Evolutionary conservation across 2,329 filamentous ascomycete species (phyloP).

Genomic region (Diaporthe helianthi): DNA sequence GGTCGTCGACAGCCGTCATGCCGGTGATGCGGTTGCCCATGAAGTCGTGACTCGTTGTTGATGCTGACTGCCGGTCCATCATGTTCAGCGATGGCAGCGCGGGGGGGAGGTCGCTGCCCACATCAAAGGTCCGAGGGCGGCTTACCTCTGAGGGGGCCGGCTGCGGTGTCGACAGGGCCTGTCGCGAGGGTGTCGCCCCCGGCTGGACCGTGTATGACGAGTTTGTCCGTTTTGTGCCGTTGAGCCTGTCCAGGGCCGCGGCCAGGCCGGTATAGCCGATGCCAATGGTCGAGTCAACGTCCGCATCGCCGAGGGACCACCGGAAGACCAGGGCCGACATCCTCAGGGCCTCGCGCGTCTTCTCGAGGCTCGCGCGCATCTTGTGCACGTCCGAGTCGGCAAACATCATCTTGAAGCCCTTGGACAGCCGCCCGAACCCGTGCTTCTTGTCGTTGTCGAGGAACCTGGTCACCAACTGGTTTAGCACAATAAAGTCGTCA

Average conservation of each 20-base stretch:
- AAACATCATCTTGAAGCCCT: constrained; percentile 69
- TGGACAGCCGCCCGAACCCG: constrained; percentile 64
- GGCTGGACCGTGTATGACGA: constrained; percentile 37
- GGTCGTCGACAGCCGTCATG: constrained; percentile 13
- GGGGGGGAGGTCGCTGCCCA: constrained; percentile 23
- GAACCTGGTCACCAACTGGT: constrained; percentile 67
- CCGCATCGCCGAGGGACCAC: constrained; percentile 67
- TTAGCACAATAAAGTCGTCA: constrained; percentile 67
- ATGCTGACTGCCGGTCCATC: constrained; percentile 35
- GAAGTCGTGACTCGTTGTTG: constrained; percentile 32
- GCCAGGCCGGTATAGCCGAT: constrained; percentile 73
- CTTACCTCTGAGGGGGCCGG: constrained; percentile 14
- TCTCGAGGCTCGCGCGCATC: constrained; percentile 62
- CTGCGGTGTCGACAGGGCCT: constrained; percentile 32
- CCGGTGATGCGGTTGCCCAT: constrained; percentile 30
- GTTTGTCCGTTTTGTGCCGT: constrained; percentile 28
- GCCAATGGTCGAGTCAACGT: constrained; percentile 65
- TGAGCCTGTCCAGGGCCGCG: constrained; percentile 65
- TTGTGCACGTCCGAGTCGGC: constrained; percentile 67
- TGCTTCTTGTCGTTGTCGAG: constrained; percentile 69
- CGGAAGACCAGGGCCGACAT: constrained; percentile 71
- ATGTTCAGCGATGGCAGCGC: constrained; percentile 33
- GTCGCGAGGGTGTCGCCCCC: neutral
- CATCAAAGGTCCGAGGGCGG: constrained; percentile 35
- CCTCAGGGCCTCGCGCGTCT: constrained; percentile 66